These are phyloP conservation scores for Amanita thiersii DNA, from an alignment of 768 basidiomycete species.

Conservation along the genomic window DNA sequence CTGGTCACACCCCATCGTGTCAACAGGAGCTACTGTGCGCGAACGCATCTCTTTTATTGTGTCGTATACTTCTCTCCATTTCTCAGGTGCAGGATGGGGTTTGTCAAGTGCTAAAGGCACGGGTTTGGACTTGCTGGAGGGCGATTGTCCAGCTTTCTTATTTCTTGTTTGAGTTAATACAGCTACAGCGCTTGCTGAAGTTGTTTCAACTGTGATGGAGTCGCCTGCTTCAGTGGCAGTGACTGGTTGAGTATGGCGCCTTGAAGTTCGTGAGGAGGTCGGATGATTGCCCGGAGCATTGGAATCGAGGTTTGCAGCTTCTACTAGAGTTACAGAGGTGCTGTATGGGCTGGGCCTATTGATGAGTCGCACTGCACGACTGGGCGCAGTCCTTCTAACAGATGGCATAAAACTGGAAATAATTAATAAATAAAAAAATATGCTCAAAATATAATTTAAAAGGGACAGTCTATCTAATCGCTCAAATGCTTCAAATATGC, in stretches of 20 bases:
- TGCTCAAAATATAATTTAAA: constrained; percentile 6
- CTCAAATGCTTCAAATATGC: constrained; percentile 1
- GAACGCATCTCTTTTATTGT: constrained; percentile 72
- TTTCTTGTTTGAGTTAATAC: neutral
- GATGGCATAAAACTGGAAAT: constrained; percentile 14
- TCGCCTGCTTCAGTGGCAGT: neutral
- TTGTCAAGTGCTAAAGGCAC: constrained; percentile 44
- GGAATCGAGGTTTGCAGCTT: too few relatives aligned
- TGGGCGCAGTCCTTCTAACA: constrained; percentile 17
- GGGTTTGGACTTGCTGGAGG: constrained; percentile 44
- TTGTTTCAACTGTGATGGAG: neutral
- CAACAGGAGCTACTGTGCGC: constrained; percentile 74
- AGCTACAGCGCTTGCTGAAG: neutral
- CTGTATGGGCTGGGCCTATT: constrained; percentile 37
- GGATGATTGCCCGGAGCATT: constrained; percentile 4
- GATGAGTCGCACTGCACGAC: constrained; percentile 23
- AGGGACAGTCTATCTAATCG: neutral
- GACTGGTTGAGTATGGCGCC: neutral
- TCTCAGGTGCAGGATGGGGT: constrained; percentile 59
- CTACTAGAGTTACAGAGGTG: constrained; percentile 28
- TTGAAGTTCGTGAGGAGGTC: constrained; percentile 22
- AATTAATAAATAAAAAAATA: constrained; percentile 43
- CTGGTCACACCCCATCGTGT: constrained; percentile 83
- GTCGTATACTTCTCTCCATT: constrained; percentile 65
- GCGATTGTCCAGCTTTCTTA: neutral